phyloP scores from a whole-genome alignment of 306 rosid species.

The Nissolia schottii region DNA sequence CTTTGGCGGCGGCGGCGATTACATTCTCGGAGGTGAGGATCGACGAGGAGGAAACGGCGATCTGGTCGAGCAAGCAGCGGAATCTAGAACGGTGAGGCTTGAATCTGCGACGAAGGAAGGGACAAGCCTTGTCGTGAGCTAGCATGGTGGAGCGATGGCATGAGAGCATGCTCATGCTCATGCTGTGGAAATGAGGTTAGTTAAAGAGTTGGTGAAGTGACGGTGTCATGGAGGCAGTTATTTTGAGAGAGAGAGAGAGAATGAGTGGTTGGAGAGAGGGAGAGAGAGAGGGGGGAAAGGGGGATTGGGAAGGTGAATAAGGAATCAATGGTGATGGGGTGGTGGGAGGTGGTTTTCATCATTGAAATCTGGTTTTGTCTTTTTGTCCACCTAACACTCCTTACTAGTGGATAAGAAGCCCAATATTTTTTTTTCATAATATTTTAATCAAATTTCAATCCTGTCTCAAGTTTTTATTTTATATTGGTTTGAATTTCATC shows the following conservation, averaged over 20 bases:
- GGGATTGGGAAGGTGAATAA: neutral
- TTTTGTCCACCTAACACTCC: neutral
- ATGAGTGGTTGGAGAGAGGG: constrained; percentile 17
- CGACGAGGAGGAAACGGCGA: constrained; percentile 52
- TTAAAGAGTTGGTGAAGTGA: neutral
- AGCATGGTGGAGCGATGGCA: constrained; percentile 50
- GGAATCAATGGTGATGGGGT: neutral
- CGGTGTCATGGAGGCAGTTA: constrained; percentile 15
- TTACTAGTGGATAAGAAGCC: neutral
- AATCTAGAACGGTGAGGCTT: constrained; percentile 39
- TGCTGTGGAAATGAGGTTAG: neutral
- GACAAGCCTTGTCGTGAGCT: constrained; percentile 39
- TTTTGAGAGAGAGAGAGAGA: neutral
- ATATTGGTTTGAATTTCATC: no score
- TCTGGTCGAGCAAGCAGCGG: constrained; percentile 51
- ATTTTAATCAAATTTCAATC: no score
- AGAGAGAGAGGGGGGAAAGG: neutral
- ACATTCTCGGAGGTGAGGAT: constrained; percentile 60
- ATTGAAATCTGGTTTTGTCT: constrained; percentile 9
- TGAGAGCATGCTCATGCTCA: constrained; percentile 41
- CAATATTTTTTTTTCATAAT: no score
- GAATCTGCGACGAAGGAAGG: constrained; percentile 32
- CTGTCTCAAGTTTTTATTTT: no score
- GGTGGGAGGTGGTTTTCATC: neutral
- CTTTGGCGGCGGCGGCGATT: constrained; percentile 70